Evolutionary conservation across 1,139 yeast species (phyloP).

Genomic region (Taphrina deformans): DNA sequence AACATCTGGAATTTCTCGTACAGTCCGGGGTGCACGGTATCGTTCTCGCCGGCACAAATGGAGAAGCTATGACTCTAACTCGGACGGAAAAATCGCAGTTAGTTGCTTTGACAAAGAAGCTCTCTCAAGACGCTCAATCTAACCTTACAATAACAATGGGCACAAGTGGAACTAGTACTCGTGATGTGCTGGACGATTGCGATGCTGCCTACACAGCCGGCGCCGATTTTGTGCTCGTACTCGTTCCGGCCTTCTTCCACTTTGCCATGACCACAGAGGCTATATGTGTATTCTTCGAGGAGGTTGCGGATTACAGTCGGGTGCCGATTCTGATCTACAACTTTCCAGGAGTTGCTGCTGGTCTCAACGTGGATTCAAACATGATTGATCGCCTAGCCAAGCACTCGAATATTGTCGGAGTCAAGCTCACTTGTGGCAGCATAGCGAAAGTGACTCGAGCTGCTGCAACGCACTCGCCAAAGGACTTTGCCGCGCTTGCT

Average conservation of each 20-base stretch:
- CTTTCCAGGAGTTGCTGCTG: constrained; percentile 54
- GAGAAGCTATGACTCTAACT: constrained; percentile 54
- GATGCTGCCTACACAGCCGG: constrained; percentile 49
- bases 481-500: constrained; percentile 47
- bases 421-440: constrained; percentile 53
- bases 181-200: constrained; percentile 50
- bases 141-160: neutral
- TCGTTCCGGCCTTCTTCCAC: constrained; percentile 55
- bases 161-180: constrained; percentile 39
- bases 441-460: constrained; percentile 48
- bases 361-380: constrained; percentile 45
- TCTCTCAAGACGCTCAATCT: neutral
- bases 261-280: constrained; percentile 50
- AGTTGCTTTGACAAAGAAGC: constrained; percentile 37
- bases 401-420: constrained; percentile 54
- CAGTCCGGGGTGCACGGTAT: constrained; percentile 52
- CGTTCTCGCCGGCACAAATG: constrained; percentile 56
- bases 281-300: constrained; percentile 49
- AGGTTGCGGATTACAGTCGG: constrained; percentile 51
- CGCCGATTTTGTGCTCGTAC: constrained; percentile 51
- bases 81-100: constrained; percentile 49
- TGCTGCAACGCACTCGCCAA: constrained; percentile 42
- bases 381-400: constrained; percentile 43
- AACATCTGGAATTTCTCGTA: constrained; percentile 50
- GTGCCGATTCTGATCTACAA: constrained; percentile 54